Evolutionary conservation across 192 early-diverging fungal genomes (phyloP).

Genomic region (Gonapodya prolifera): DNA sequence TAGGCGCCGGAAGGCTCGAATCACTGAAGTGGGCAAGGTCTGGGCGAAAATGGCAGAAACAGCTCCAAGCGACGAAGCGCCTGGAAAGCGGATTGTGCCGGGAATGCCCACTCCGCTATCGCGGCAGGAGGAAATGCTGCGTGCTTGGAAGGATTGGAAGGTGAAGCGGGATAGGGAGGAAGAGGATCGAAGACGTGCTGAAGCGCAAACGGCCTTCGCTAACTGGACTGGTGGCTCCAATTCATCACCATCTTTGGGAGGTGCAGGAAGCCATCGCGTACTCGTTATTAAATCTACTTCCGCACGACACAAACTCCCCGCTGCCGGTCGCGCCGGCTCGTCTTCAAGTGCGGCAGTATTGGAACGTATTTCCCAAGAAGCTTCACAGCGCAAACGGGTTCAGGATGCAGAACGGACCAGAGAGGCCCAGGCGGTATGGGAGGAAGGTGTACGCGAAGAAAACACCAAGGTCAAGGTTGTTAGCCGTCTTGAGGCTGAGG

Average conservation of each 20-base stretch:
- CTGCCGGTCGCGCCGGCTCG: conserved; percentile 20
- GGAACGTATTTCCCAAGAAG: conserved; percentile 22
- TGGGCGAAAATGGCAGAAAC: conserved; percentile 32
- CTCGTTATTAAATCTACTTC: conserved; percentile 60
- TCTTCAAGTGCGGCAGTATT: conserved; percentile 35
- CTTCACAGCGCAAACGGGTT: conserved; percentile 10
- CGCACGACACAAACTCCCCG: conserved; percentile 26
- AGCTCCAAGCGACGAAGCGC: conserved; percentile 16
- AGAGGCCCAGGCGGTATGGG: conserved; percentile 15
- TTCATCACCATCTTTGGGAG: conserved; percentile 5
- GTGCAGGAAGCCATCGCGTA: conserved; percentile 26
- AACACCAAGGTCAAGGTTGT: conserved; percentile 17
- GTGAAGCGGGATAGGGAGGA: conserved; percentile 20
- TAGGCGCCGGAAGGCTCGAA: conserved; percentile 15
- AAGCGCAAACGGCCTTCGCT: neutral
- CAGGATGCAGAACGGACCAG: conserved; percentile 4
- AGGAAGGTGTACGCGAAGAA: conserved; percentile 12
- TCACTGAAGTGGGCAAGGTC: conserved; percentile 20
- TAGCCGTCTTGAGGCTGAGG: neutral
- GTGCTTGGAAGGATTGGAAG: conserved; percentile 55
- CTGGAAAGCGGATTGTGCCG: conserved; percentile 33
- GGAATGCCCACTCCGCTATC: conserved; percentile 32
- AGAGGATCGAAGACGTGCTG: neutral
- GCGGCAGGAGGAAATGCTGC: conserved; percentile 39
- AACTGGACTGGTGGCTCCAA: conserved; percentile 11